phyloP scores from a whole-genome alignment of 2,329 filamentous ascomycete species.

The Verticillium tricorpus region DNA sequence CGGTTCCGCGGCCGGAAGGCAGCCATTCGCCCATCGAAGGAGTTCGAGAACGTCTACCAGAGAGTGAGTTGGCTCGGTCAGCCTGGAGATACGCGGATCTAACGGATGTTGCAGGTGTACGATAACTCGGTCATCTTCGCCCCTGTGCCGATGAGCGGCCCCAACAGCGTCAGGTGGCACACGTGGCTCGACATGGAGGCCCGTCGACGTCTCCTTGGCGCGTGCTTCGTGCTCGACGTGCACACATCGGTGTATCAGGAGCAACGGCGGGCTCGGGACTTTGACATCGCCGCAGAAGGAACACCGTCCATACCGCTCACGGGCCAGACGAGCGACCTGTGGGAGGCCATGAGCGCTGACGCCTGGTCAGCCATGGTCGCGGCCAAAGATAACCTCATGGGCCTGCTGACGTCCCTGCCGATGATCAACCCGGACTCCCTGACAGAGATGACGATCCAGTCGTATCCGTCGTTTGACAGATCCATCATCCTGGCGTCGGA shows the following conservation, averaged over 20 bases:
- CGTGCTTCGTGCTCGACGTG: conserved; percentile 53
- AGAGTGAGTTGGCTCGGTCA: conserved; percentile 40
- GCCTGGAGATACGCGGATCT: conserved; percentile 10
- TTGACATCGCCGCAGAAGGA: conserved; percentile 29
- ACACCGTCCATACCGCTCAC: conserved; percentile 41
- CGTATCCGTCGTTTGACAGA: conserved; percentile 32
- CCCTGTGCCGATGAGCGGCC: conserved; percentile 14
- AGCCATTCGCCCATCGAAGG: conserved; percentile 40
- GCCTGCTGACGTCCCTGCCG: conserved; percentile 2
- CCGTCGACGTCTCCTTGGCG: conserved; percentile 47
- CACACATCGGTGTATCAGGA: conserved; percentile 53
- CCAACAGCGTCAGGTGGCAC: conserved; percentile 38
- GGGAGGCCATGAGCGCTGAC: conserved; percentile 41
- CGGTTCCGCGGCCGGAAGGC: conserved; percentile 50
- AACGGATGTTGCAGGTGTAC: conserved; percentile 34
- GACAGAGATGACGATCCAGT: conserved; percentile 28
- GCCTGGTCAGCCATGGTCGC: conserved; percentile 39
- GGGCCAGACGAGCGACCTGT: conserved; percentile 38
- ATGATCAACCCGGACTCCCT: conserved; percentile 23
- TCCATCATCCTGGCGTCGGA: conserved; percentile 34
- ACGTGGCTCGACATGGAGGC: conserved; percentile 50
- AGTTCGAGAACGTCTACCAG: conserved; percentile 46
- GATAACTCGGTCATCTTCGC: conserved; percentile 23
- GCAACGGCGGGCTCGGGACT: conserved; percentile 30
- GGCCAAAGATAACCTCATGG: conserved; percentile 13